These are phyloP conservation scores for Tripidium arundinaceum DNA, from an alignment of 202 grass and related monocot genomes.

Conservation along the genomic window DNA sequence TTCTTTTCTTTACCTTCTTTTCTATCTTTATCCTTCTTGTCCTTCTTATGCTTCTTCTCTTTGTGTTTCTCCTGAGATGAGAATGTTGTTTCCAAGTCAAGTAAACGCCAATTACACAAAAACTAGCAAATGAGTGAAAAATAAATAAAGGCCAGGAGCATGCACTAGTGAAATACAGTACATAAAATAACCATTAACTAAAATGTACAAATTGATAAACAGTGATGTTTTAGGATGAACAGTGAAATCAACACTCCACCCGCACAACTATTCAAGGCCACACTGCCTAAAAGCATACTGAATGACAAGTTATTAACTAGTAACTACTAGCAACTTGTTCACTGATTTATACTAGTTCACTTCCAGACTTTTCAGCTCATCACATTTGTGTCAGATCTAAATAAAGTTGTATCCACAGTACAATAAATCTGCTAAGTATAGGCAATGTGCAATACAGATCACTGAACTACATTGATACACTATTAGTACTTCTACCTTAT, in stretches of 20 bases:
- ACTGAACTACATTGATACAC: neutral
- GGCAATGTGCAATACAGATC: neutral
- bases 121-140: neutral
- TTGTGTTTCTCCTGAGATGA: slow-evolving; percentile 61
- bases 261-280: neutral
- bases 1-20: slow-evolving; percentile 70
- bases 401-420: neutral
- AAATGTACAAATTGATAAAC: neutral
- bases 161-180: neutral
- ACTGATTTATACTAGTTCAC: neutral
- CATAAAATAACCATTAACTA: neutral
- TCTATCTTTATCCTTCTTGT: slow-evolving; percentile 58
- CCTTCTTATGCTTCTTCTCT: slow-evolving; percentile 74
- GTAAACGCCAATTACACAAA: neutral
- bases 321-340: neutral
- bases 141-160: neutral
- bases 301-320: neutral
- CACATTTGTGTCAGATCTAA: neutral
- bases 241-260: neutral
- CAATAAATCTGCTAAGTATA: neutral
- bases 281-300: slow-evolving; percentile 3
- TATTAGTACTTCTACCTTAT: neutral
- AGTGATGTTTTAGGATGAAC: neutral
- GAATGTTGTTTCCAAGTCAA: neutral
- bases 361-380: neutral